Conservation (phyloP, 2,329 filamentous ascomycete species). For the Penicillium frequentans region DNA sequence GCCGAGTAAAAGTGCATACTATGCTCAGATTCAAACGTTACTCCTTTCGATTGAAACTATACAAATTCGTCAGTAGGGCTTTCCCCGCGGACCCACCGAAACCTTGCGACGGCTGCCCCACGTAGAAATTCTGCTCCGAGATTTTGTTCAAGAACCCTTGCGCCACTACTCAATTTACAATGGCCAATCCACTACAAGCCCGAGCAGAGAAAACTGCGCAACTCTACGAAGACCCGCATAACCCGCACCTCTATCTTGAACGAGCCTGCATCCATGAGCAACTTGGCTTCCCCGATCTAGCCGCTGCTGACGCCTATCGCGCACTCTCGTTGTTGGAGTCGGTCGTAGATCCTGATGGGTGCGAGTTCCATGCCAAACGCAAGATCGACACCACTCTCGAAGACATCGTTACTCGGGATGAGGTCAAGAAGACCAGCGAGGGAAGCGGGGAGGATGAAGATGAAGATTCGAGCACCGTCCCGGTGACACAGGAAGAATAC, state of each 20-base stretch:
- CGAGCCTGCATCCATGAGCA: slow-evolving; percentile 70
- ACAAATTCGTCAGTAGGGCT: neutral
- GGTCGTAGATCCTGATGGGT: slow-evolving; percentile 67
- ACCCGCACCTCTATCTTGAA: slow-evolving; percentile 40
- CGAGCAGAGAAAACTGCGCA: slow-evolving; percentile 57
- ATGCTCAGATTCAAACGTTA: too few relatives aligned
- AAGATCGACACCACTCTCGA: slow-evolving; percentile 32
- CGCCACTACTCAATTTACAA: slow-evolving; percentile 22
- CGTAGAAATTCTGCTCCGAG: neutral
- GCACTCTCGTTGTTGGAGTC: slow-evolving; percentile 86
- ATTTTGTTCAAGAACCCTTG: neutral
- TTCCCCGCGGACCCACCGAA: slow-evolving; percentile 3
- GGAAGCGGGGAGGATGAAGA: slow-evolving; percentile 32
- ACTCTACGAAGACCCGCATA: slow-evolving; percentile 43
- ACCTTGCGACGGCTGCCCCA: slow-evolving; percentile 8
- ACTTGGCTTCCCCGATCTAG: slow-evolving; percentile 85
- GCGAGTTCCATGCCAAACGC: slow-evolving; percentile 74
- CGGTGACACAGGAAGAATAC: slow-evolving; percentile 35
- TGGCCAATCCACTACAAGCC: slow-evolving; percentile 32
- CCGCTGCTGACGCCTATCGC: slow-evolving; percentile 84
- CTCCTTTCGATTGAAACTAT: too few relatives aligned
- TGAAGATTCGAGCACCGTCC: slow-evolving; percentile 36
- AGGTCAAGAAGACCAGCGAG: neutral
- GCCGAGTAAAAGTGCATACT: too few relatives aligned
- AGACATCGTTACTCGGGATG: slow-evolving; percentile 23